These are phyloP conservation scores for Aspergillus ustus DNA, from an alignment of 2,329 filamentous ascomycete genomes.

Conservation along the genomic window DNA sequence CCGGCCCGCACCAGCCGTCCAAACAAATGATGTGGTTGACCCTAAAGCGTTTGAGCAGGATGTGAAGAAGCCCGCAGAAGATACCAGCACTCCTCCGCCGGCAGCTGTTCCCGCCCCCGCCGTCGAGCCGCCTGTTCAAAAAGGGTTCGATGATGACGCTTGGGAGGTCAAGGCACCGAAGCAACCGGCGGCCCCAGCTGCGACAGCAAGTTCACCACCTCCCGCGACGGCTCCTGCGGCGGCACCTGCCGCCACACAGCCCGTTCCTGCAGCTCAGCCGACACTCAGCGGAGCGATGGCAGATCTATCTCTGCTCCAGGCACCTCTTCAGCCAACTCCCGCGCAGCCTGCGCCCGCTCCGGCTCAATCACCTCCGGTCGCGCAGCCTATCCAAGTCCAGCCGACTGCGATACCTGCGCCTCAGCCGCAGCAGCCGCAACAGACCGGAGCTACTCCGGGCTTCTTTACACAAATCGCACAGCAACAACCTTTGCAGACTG, in stretches of 20 bases:
- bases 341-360: constrained; percentile 54
- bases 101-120: constrained; percentile 53
- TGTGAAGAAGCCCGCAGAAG: constrained; percentile 47
- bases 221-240: constrained; percentile 37
- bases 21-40: constrained; percentile 84
- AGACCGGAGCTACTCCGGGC: constrained; percentile 52
- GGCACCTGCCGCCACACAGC: constrained; percentile 27
- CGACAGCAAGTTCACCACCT: constrained; percentile 35
- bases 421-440: constrained; percentile 45
- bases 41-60: constrained; percentile 78
- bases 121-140: constrained; percentile 53
- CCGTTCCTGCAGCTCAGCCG: constrained; percentile 26
- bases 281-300: constrained; percentile 71
- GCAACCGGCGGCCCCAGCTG: constrained; percentile 47
- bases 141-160: constrained; percentile 92
- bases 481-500: constrained; percentile 25
- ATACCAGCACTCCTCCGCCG: constrained; percentile 55
- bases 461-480: constrained; percentile 57
- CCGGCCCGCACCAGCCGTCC: constrained; percentile 82
- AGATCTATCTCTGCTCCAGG: constrained; percentile 67
- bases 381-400: constrained; percentile 42
- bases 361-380: constrained; percentile 48
- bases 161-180: constrained; percentile 92
- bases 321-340: constrained; percentile 61
- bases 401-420: constrained; percentile 43